Evolutionary conservation across 75 land plant species (phyloP), one percentile per base, ranked within the genome.

Genomic region (Picea sitchensis): DNA sequence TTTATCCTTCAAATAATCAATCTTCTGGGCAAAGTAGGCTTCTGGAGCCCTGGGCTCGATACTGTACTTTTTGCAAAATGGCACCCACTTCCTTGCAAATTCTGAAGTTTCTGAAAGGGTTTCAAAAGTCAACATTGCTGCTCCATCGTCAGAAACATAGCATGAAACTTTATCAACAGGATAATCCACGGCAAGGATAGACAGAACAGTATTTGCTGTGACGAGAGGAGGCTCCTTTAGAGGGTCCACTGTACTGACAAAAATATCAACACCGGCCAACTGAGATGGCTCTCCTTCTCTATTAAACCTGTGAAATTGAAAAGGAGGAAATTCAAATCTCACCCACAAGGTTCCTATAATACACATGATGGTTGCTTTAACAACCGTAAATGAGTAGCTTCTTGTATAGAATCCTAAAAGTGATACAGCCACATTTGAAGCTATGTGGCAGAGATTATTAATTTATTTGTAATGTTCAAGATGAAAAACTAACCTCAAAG

Each of bases 241-340:
- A 36, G 96, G 96, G 80, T 94, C 96, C 2, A 94, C 94, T 18
- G 96, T 94, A 90, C 94, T 92, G 79, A 92, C 96, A 84, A 94
- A 94, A 17, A 94, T 87, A 68, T 92, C 94, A 74, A 94, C 91
- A 73, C 92, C 96, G 74, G 94, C 94, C 31, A 94, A 78, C 75
- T 92, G 85, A n/a, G 94, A 94, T 38, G 96, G 92, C 75, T 92
- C 94, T 44, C 96, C 94, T 85, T 94, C 95, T 61, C 91, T 78
- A 62, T 94, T 93, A 87, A 88, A 90, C 79, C 97, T 94, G 89
- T 58, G 32, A 71, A 44, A 71, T 44, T n/a, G 44, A 71, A 71
- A 44, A 71, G 41, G n/a, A 20, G 14, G 54, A 71, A 38, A 71
- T 44, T n/a, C 34, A 20, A 21, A 41, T 36, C 23, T 20, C 51